Percentiles rank a stretch among this genome's conserved stretches.
These are phyloP conservation scores for Tausonia pullulans DNA, from an alignment of 1,284 basidiomycete species.

Conservation along the genomic window DNA sequence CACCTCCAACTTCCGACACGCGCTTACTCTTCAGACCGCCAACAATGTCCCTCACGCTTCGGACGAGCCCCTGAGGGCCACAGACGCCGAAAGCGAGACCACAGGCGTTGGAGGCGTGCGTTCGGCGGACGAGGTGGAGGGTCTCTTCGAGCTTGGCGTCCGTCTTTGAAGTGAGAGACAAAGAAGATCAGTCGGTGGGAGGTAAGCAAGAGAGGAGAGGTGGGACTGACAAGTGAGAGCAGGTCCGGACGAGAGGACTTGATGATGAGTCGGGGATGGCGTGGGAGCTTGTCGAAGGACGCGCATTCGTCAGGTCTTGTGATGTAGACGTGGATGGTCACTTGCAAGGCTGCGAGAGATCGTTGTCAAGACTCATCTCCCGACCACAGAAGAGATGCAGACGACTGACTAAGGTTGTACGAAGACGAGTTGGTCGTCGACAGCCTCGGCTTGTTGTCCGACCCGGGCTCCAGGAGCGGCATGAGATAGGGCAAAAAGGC, in stretches of 20 bases:
- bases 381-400: background rate
- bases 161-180: background rate
- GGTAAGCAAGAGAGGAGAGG: no score
- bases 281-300: background rate
- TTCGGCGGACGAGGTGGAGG: background rate
- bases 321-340: constrained; percentile 6
- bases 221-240: background rate
- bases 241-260: background rate
- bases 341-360: background rate
- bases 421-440: no score
- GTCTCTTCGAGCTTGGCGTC: background rate
- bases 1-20: background rate
- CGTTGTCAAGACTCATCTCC: background rate
- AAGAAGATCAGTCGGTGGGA: no score
- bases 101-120: background rate
- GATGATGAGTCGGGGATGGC: background rate
- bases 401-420: background rate
- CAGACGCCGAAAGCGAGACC: background rate
- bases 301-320: background rate
- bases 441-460: background rate
- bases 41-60: background rate
- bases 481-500: constrained; percentile 10
- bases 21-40: background rate
- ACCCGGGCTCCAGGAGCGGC: background rate
- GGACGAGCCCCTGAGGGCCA: background rate